Conservation (phyloP, 495 filamentous ascomycete genomes). For the Acidomyces sp. region DNA sequence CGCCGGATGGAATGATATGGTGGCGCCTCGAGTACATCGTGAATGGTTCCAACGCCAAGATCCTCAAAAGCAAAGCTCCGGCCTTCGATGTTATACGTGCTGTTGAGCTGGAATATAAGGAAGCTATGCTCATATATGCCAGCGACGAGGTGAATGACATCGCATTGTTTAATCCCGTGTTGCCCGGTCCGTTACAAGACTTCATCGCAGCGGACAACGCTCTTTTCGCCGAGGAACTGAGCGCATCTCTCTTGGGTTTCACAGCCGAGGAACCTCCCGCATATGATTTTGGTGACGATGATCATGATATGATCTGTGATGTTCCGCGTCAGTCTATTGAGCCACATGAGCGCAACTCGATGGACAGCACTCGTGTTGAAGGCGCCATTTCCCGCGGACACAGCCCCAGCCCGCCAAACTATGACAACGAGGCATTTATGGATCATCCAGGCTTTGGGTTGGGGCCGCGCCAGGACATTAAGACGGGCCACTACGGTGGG, state of each 20-base stretch:
- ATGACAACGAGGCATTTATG: constrained; percentile 1
- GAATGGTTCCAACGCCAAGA: not conserved
- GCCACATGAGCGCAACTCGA: not conserved
- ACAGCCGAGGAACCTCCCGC: not conserved
- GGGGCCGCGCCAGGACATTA: constrained; percentile 4
- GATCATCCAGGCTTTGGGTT: constrained; percentile 7
- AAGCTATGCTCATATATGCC: constrained; percentile 17
- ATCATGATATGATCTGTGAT: not conserved
- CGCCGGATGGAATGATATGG: constrained; percentile 16
- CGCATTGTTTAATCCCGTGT: not conserved
- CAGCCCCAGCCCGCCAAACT: not conserved
- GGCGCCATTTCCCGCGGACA: not conserved
- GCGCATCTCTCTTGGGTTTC: not conserved
- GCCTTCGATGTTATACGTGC: constrained; percentile 20
- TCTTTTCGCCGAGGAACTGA: constrained; percentile 8
- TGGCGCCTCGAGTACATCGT: constrained; percentile 17
- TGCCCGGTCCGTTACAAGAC: constrained; percentile 8
- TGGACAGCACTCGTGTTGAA: constrained; percentile 4
- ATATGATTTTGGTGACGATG: not conserved
- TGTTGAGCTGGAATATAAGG: constrained; percentile 15
- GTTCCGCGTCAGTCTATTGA: constrained; percentile 3
- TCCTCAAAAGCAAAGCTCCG: constrained; percentile 4
- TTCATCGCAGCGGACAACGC: constrained; percentile 13
- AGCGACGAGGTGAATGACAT: constrained; percentile 12
- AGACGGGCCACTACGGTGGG: not conserved